phyloP scores from a whole-genome alignment of 108 stramenopile genomes.

The Asterionellopsis glacialis region DNA sequence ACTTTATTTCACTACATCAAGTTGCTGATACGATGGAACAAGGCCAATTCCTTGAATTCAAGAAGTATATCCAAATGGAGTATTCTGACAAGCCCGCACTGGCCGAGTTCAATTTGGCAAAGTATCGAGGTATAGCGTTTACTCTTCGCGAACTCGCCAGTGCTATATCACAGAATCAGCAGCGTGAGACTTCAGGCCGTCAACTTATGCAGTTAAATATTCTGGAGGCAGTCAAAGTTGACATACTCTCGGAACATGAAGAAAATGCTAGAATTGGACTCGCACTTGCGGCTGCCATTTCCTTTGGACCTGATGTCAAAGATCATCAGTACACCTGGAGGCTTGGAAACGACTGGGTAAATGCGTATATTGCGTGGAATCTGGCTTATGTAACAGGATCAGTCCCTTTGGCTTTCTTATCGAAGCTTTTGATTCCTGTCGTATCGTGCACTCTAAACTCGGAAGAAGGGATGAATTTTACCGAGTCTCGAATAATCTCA shows the following conservation, averaged over 20 bases:
- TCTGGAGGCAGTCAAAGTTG: background rate
- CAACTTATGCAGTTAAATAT: background rate
- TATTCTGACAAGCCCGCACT: background rate
- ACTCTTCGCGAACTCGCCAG: background rate
- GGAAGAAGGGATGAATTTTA: no score
- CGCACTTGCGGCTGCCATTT: background rate
- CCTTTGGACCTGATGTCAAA: background rate
- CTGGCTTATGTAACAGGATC: background rate
- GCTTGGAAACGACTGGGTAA: background rate
- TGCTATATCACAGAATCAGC: background rate
- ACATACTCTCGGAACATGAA: background rate
- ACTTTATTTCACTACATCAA: background rate
- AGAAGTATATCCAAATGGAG: no score
- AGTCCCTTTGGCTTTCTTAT: background rate
- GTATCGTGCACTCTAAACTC: background rate
- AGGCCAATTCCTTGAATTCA: background rate
- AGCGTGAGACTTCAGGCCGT: background rate
- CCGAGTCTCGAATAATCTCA: no score
- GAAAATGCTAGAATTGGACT: background rate
- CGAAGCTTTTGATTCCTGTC: background rate
- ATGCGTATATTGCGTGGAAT: background rate
- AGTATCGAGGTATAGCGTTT: background rate
- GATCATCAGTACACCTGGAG: background rate
- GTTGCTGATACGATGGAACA: background rate
- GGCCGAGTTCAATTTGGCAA: background rate